Evolutionary conservation across 257 asterid genomes (phyloP), one percentile per base, ranked within the genome.

Genomic region (Przewalskia tangutica): DNA sequence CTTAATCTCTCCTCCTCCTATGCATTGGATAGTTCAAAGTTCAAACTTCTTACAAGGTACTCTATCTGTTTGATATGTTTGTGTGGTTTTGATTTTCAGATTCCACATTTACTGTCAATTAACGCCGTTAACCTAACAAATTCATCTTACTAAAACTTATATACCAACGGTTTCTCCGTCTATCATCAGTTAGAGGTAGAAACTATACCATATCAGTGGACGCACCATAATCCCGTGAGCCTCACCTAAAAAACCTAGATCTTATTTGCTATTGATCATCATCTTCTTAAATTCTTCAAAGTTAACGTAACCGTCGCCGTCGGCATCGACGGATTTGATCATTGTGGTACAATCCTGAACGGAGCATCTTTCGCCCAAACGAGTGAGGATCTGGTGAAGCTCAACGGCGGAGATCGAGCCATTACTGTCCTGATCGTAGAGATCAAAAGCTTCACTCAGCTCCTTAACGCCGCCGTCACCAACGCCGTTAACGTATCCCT

Each of bases 381-480:
- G 97, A 55, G 88, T 89, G 71, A 95, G 88, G 85, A 94, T 88
- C 89, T 81, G 82, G 85, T 93, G 97, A 79, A 93, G 93, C 92
- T 95, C 99, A 20, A 67, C 77, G 56, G 85, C 90, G 3, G 98
- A 92, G 88, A 93, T 95, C 88, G 83, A 83, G 20, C 98, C 99
- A 87, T 95, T 87, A 80, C 83, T 87, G 81, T 95, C 96, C 92
- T 88, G 91, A 77, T 95, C 99, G 89, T 95, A 95, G 79, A 89
- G 83, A 42, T 92, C 90, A 86, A 95, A 95, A 4, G 99, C 99
- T 82, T 95, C 97, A 38, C 50, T 84, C 56, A 95, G 91, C 85
- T 95, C 98, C 85, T 89, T 89, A 82, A 83, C 86, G 12, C 84
- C 88, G 42, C 77, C 86, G 51, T 82, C 86, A 10, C 53, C 77